These are phyloP conservation scores for Neoscytalidium dimidiatum DNA, from an alignment of 2,329 filamentous ascomycete genomes.

Conservation along the genomic window DNA sequence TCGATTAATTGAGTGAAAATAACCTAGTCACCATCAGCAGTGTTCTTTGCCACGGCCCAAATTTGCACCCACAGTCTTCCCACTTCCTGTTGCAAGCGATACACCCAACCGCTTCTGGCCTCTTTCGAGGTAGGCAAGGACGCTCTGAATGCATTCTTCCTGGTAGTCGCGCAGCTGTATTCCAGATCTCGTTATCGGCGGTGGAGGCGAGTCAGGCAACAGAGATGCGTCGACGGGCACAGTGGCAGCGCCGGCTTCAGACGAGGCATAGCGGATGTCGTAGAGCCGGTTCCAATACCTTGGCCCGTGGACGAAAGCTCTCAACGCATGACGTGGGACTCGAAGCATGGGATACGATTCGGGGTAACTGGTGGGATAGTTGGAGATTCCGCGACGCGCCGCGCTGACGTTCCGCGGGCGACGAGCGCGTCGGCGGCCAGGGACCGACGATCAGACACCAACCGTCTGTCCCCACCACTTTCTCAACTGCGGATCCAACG, in stretches of 20 bases:
- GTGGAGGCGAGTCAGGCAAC: conserved; percentile 12
- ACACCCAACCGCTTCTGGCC: conserved; percentile 81
- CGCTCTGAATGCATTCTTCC: conserved; percentile 85
- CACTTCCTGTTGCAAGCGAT: conserved; percentile 83
- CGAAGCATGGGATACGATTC: conserved; percentile 32
- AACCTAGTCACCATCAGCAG: conserved; percentile 55
- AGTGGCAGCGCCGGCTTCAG: neutral
- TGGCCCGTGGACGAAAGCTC: conserved; percentile 19
- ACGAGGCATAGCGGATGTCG: conserved; percentile 25
- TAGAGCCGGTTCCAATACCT: neutral
- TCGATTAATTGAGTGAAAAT: conserved; percentile 96
- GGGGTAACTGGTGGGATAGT: neutral
- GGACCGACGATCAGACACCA: neutral
- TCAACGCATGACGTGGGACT: conserved; percentile 33
- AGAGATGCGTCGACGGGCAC: neutral
- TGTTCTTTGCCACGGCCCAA: neutral
- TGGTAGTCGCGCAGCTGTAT: conserved; percentile 80
- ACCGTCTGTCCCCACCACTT: neutral
- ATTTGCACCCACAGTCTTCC: conserved; percentile 70
- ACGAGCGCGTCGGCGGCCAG: neutral
- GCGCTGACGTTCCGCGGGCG: neutral
- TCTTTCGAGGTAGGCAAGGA: conserved; percentile 66
- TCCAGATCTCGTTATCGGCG: conserved; percentile 15
- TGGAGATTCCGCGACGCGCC: neutral
- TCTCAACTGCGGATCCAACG: neutral